Base-by-base conservation (phyloP, 345 rosid genomes). In the Lumnitzera littorea region DNA sequence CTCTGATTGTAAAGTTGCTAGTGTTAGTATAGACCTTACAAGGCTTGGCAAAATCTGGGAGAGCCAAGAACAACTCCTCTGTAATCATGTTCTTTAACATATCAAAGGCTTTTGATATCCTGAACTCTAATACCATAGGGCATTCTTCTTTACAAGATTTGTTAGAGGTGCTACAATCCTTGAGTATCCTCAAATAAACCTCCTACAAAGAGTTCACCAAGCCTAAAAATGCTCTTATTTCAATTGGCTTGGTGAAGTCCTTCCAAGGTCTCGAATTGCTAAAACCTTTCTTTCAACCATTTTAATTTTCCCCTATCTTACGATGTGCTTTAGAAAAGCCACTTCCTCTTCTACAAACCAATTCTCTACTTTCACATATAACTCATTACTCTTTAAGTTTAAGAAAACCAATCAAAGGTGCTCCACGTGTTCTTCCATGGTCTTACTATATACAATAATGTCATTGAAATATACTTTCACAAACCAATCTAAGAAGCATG, bases 281-380 rank as follows among this genome's bases (percentile, higher is more conserved):
- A 1, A 15, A 2, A 55, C 36, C 11, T 55, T 24, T 2, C 15
- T 0, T 29, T 10, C 1, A 20, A 25, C 58, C 58, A 23, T 55
- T n/a, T 43, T 3, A 13, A 24, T 15, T 3, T 15, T 17, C 13
- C 7, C 43, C 5, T n/a, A 36, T 55, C 15, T 14, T 11, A 55
- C 1, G 2, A 60, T 15, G 0, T 60, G 63, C 15, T 46, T 53
- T 2, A 48, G 11, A 54, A 27, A 60, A 7, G 5, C 13, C 15
- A 48, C 23, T 16, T 48, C 36, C 12, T 13, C 6, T 15, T 15
- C 5, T 23, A 0, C 24, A 14, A 62, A 57, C 0, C 56, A 56
- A 2, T 50, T 57, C 36, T 57, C 69, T 41, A 8, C 13, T 36
- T 57, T 65, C 36, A 56, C 62, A 29, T 14, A 50, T 0, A 67